These are phyloP conservation scores for Coffea eugenioides DNA, from an alignment of 257 asterid species.

Conservation along the genomic window DNA sequence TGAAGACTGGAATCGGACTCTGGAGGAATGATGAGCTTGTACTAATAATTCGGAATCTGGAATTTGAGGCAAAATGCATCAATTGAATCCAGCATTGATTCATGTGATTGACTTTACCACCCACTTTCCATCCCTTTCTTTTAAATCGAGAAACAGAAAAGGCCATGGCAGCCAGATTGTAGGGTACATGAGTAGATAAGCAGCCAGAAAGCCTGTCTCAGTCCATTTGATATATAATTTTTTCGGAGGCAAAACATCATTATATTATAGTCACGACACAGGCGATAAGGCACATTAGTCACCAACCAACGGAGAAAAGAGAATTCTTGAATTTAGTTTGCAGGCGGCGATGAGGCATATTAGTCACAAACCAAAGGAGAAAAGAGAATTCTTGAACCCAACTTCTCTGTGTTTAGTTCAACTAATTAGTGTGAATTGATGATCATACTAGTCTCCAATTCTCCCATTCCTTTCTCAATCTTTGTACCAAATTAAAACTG, in stretches of 20 bases:
- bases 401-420: conserved; percentile 6
- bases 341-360: no score
- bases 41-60: background rate
- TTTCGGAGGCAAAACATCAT: background rate
- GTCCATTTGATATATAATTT: background rate
- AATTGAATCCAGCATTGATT: background rate
- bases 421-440: background rate
- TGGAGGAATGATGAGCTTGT: no score
- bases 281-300: background rate
- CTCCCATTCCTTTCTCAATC: background rate
- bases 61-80: background rate
- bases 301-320: background rate
- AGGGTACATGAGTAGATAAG: background rate
- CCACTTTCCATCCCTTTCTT: background rate
- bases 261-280: background rate
- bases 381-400: background rate
- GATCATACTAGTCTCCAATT: background rate
- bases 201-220: background rate
- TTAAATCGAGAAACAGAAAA: background rate
- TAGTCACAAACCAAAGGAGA: background rate
- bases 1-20: no score
- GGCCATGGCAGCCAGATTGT: no score
- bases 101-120: background rate
- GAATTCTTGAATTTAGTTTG: background rate
- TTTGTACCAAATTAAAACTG: background rate